These are phyloP conservation scores for Kondoa malvinella DNA, from an alignment of 768 basidiomycete species.

Conservation along the genomic window DNA sequence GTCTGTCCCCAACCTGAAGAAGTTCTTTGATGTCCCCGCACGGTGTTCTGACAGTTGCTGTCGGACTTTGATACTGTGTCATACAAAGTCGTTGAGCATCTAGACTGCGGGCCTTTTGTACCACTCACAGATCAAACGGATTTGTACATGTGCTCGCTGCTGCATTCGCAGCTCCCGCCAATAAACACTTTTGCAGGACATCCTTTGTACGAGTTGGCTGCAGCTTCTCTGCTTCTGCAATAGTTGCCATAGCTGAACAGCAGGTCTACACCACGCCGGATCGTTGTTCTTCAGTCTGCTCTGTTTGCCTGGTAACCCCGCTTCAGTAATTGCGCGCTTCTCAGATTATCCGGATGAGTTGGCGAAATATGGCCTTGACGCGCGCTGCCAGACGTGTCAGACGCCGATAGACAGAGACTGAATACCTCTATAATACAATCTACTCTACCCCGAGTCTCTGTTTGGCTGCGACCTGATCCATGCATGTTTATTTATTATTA, in stretches of 20 bases:
- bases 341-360: no score
- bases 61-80: conserved; percentile 22
- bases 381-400: no score
- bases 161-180: not conserved
- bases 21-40: conserved; percentile 15
- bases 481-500: no score
- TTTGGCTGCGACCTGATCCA: no score
- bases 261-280: not conserved
- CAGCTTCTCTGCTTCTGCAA: not conserved
- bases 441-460: no score
- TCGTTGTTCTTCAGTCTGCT: no score
- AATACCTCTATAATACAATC: no score
- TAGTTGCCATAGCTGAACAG: not conserved
- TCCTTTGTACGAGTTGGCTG: not conserved
- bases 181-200: not conserved
- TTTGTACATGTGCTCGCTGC: not conserved
- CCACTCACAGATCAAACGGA: conserved; percentile 2
- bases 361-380: no score
- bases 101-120: not conserved
- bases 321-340: no score
- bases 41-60: conserved; percentile 23
- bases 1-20: conserved; percentile 10
- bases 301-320: no score
- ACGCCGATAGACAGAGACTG: no score
- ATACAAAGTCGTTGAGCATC: not conserved